A percentile compares a stretch with the other conserved stretches of the same genome.
Evolutionary conservation across 148 eudicot species (phyloP).

Genomic region (Pharnaceum exiguum): DNA sequence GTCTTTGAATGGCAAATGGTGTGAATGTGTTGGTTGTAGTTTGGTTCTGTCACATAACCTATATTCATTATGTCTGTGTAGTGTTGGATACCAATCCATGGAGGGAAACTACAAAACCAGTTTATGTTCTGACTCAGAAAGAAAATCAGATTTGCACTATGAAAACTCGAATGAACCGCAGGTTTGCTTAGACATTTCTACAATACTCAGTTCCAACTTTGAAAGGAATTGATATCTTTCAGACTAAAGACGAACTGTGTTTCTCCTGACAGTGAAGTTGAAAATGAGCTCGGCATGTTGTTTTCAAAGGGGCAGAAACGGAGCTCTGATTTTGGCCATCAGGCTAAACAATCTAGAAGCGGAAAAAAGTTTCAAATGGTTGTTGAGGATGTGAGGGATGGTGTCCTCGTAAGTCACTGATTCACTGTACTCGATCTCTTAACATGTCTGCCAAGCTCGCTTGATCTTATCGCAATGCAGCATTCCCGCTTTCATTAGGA

Average conservation of each 20-base stretch:
- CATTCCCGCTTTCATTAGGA: no score
- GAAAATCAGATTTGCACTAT: constrained; percentile 92
- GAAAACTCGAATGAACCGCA: constrained; percentile 86
- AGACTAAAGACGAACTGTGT: no score
- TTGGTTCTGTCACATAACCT: neutral
- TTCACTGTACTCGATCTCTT: neutral
- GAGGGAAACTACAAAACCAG: constrained; percentile 82
- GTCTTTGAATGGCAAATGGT: neutral
- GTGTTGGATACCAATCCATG: constrained; percentile 93
- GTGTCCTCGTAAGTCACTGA: constrained; percentile 71
- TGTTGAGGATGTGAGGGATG: constrained; percentile 94
- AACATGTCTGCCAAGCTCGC: neutral
- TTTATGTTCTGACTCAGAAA: constrained; percentile 84
- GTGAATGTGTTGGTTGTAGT: neutral
- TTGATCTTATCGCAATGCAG: neutral
- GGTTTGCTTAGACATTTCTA: no score
- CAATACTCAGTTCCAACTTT: no score
- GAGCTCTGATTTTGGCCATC: constrained; percentile 47
- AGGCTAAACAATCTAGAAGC: constrained; percentile 50
- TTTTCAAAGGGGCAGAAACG: constrained; percentile 63
- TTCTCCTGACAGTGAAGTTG: constrained; percentile 75
- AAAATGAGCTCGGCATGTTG: constrained; percentile 77
- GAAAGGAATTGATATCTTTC: no score
- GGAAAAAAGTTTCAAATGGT: constrained; percentile 73
- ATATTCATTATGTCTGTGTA: constrained; percentile 20